Conservation (phyloP, 805 yeast species). For the Teunomyces lycoperdinae region DNA sequence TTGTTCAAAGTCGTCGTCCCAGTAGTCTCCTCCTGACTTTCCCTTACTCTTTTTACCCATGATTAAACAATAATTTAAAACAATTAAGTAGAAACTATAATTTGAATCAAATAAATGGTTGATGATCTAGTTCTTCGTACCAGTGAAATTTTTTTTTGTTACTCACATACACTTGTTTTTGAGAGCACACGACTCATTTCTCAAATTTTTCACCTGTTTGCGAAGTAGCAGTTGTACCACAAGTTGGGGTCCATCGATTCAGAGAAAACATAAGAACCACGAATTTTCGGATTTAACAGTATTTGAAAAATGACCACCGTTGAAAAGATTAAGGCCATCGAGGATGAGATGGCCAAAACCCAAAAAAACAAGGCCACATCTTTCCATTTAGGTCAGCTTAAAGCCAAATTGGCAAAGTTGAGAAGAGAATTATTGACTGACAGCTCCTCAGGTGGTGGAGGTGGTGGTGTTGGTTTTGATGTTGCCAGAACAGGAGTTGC, state of each 20-base stretch:
- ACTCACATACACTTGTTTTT: conserved; percentile 4
- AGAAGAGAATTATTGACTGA: conserved; percentile 82
- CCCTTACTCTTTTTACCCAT: conserved; percentile 64
- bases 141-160: conserved; percentile 15
- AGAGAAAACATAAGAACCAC: too few species aligned
- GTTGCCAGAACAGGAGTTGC: conserved; percentile 99
- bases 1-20: conserved; percentile 65
- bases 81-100: conserved; percentile 1
- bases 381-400: conserved; percentile 94
- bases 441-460: conserved; percentile 73
- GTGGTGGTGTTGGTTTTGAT: conserved; percentile 92
- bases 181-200: conserved; percentile 16
- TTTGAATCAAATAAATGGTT: not conserved
- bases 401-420: conserved; percentile 93
- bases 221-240: not conserved
- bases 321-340: conserved; percentile 77
- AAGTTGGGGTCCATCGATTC: not conserved
- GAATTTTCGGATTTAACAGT: not conserved
- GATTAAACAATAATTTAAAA: conserved; percentile 7
- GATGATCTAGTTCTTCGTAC: not conserved
- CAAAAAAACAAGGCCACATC: conserved; percentile 98
- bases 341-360: conserved; percentile 96
- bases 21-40: conserved; percentile 65
- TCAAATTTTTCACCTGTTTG: conserved; percentile 5
- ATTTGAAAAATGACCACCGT: conserved; percentile 41